Evolutionary conservation across 371 early-diverging fungal species (phyloP), one percentile per base, ranked within the genome.

Genomic region (Mucor indicus): DNA sequence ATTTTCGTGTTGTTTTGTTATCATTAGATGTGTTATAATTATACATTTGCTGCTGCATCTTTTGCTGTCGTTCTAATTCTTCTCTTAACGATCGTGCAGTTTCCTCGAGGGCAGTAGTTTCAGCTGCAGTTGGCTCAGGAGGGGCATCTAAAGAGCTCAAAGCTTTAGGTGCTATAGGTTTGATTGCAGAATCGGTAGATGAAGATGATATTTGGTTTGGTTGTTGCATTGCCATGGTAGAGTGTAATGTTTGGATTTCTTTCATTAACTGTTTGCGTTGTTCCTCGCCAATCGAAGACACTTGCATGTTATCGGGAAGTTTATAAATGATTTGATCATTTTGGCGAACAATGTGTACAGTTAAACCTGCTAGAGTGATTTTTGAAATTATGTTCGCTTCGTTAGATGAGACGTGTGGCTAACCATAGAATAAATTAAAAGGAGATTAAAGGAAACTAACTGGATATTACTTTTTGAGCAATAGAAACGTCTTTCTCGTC

Each of bases 261-360:
- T 64, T 59, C 45, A 78, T 49, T 7, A 83, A 55, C 22, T 63
- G 52, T 31, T 76, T 63, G 12, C 74, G 67, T 53, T 79, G 76
- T n/a, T 79, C 69, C 38, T 67, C 62, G 10, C 62, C 61, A 6
- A 83, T 62, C 2, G 79, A 72, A 20, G 74, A 53, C 9, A 81
- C 72, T 1, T 77, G 74, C 74, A 81, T 79, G 40, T 78, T 72
- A 55, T 78, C 81, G 3, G 81, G 77, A 27, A 83, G 47, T 32
- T 79, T 83, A 48, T 83, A 83, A 15, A 83, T 75, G 49, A 83
- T 80, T 38, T 81, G 81, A 55, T 80, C 81, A 33, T 69, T 66
- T 20, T 78, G 78, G 19, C 71, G 72, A 19, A 81, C 68, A 77
- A 81, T 81, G 5, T 81, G 54, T 7, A 83, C 83, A 27, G 72